Base-by-base conservation (phyloP, 352 stramenopile species). In the Plasmopara muralis region DNA sequence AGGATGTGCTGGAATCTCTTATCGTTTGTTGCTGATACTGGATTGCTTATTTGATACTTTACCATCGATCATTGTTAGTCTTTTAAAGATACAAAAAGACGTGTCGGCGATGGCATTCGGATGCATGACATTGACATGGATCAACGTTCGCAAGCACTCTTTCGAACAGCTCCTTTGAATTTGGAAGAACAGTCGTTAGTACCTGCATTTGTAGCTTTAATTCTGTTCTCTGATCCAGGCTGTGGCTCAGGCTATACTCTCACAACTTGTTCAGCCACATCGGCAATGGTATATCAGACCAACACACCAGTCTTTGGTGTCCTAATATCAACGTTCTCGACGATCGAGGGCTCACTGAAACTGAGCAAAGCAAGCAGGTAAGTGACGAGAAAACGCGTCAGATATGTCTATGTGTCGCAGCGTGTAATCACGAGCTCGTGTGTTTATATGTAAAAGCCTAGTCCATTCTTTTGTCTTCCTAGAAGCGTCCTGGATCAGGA, bases 101-200 rank as follows among this genome's bases (percentile, higher is more conserved):
- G 79, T 16, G 57, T 87, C 18, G 79, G 79, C 13, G 76, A 87
- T 35, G 61, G 63, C 12, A 87, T 87, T 31, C 55, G 48, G 12
- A 87, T 87, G 73, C 47, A 49, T 8, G 71, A 82, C 42, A 47
- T 77, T 28, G 62, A 60, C 2, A 55, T 87, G 25, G 38, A 85
- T 14, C 50, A 65, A 4, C 64, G 65, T 8, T 72, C 67, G 34
- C 53, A 53, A 14, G 42, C 34, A 35, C 54, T 72, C 14, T 78
- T 72, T 53, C 29, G 67, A 31, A 58, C 69, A n/a, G 33, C 74
- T 12, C 62, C 65, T 15, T 30, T 83, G 2, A 60, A 62, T 7
- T 40, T 85, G 28, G 49, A 66, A 41, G 49, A 70, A 28, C 16
- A 72, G 16, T 55, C 47, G 77, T 88, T 34, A 34, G 64, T 50